Evolutionary conservation across 768 basidiomycete species (phyloP).

Genomic region (Saitozyma podzolica): DNA sequence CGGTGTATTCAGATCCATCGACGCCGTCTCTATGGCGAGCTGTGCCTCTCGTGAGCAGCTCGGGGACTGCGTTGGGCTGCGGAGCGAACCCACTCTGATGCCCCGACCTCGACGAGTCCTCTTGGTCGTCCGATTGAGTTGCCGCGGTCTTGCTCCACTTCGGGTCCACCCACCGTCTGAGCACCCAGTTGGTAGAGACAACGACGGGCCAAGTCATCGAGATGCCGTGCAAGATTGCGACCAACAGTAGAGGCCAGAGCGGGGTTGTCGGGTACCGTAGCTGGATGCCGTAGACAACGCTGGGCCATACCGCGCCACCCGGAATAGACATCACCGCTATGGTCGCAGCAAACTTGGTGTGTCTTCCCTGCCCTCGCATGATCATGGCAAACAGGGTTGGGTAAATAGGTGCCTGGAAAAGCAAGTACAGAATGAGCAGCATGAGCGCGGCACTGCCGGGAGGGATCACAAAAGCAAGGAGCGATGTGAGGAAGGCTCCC

Average conservation of each 20-base stretch:
- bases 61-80: too few species aligned
- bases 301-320: constrained; percentile 38
- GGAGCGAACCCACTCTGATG: too few species aligned
- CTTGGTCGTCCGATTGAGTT: too few species aligned
- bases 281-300: constrained; percentile 31
- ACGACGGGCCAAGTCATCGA: constrained; percentile 11
- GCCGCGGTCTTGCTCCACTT: neutral
- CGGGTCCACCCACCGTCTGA: constrained; percentile 17
- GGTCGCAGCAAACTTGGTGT: constrained; percentile 40
- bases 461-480: constrained; percentile 30
- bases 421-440: constrained; percentile 32
- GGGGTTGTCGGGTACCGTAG: constrained; percentile 10
- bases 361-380: constrained; percentile 38
- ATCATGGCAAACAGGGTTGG: constrained; percentile 47
- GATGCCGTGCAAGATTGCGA: constrained; percentile 7
- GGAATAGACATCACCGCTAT: constrained; percentile 32
- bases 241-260: constrained; percentile 3
- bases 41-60: too few species aligned
- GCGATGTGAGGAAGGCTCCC: constrained; percentile 33
- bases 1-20: too few species aligned
- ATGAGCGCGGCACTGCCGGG: constrained; percentile 14
- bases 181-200: constrained; percentile 1
- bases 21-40: too few species aligned
- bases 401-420: constrained; percentile 48
- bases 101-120: too few species aligned